Percentiles rank a stretch among this genome's conserved stretches.
These are phyloP conservation scores for Infundibulicybe gibba DNA, from an alignment of 768 basidiomycete genomes.

Conservation along the genomic window DNA sequence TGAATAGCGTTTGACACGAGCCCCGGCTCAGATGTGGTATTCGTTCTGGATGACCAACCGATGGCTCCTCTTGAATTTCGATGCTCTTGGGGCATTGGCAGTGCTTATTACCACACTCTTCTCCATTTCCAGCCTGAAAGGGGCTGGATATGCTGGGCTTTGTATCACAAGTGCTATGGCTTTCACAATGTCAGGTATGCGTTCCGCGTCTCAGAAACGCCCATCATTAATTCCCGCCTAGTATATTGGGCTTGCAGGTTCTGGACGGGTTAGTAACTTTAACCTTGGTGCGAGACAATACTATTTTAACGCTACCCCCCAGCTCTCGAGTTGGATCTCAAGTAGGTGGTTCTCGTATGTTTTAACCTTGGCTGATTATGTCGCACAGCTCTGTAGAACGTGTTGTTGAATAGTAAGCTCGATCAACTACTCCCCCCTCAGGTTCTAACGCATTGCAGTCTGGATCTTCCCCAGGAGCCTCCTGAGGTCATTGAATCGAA, in stretches of 20 bases:
- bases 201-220: background rate
- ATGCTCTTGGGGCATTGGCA: too few species aligned
- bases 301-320: conserved; percentile 39
- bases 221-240: conserved; percentile 4
- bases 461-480: too few species aligned
- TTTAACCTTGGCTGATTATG: conserved; percentile 6
- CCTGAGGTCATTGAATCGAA: too few species aligned
- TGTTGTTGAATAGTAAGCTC: conserved; percentile 72
- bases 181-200: conserved; percentile 40
- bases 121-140: too few species aligned
- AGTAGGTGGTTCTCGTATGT: conserved; percentile 38
- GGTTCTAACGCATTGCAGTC: background rate
- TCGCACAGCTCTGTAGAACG: conserved; percentile 77
- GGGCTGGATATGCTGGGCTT: too few species aligned
- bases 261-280: conserved; percentile 30
- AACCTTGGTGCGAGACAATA: conserved; percentile 4
- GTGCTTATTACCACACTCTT: too few species aligned
- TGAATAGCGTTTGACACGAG: too few species aligned
- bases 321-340: conserved; percentile 70
- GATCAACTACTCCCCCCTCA: background rate
- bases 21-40: too few species aligned
- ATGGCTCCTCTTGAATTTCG: conserved; percentile 84
- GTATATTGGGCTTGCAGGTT: conserved; percentile 53
- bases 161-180: too few species aligned
- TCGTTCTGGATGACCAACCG: too few species aligned